These are phyloP conservation scores for Pilaira anomala DNA, from an alignment of 192 early-diverging fungal species.

Conservation along the genomic window DNA sequence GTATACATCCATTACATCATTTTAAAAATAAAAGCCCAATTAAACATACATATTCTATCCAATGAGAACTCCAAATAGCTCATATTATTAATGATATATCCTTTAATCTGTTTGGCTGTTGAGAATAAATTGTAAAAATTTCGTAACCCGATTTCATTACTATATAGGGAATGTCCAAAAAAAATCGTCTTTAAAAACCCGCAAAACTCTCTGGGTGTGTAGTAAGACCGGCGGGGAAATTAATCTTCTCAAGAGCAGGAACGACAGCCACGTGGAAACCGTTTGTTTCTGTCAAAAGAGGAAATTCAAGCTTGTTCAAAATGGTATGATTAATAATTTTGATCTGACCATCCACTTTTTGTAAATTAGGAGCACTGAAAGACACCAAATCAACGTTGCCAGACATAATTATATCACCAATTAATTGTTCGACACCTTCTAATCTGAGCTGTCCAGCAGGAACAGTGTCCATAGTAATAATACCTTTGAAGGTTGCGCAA, in stretches of 20 bases:
- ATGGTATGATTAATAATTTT: conserved; percentile 25
- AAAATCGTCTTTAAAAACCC: too few relatives aligned
- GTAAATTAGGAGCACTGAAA: conserved; percentile 28
- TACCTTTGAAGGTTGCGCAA: conserved; percentile 25
- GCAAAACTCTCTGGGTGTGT: too few relatives aligned
- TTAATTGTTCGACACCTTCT: conserved; percentile 24
- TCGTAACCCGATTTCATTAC: too few relatives aligned
- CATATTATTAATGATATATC: too few relatives aligned
- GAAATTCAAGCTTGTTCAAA: conserved; percentile 18
- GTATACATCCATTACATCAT: too few relatives aligned
- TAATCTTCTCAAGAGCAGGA: conserved; percentile 25
- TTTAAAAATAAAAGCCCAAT: too few relatives aligned
- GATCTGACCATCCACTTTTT: conserved; percentile 21
- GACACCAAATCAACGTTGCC: conserved; percentile 12
- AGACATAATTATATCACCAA: conserved; percentile 21
- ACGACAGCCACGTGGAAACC: conserved; percentile 24
- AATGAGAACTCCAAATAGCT: too few relatives aligned
- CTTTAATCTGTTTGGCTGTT: too few relatives aligned
- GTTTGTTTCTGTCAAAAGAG: conserved; percentile 16
- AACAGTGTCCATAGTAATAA: conserved; percentile 24
- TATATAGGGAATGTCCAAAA: too few relatives aligned
- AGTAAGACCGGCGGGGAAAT: conserved; percentile 28
- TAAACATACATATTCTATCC: too few relatives aligned
- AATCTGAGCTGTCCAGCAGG: conserved; percentile 5
- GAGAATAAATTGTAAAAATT: too few relatives aligned